Percentiles rank a stretch among this genome's conserved stretches.
Conservation (phyloP, 164 flowering plant species). For the Malania oleifera region DNA sequence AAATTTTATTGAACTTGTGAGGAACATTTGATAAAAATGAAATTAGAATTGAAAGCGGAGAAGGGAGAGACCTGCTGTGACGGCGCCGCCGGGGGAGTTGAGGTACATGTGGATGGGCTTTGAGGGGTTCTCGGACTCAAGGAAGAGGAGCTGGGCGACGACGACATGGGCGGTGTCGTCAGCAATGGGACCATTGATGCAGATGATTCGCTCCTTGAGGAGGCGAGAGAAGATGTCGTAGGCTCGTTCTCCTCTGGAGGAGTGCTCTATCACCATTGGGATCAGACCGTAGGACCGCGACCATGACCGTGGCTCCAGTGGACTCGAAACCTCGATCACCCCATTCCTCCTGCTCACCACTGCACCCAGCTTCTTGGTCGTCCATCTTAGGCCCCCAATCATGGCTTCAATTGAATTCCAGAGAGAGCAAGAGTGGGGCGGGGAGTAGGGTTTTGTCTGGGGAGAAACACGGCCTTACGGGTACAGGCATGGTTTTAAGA, state of each 20-base stretch:
- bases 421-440: too few species aligned
- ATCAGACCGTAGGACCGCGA: constrained; percentile 39
- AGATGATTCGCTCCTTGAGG: constrained; percentile 87
- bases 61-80: constrained; percentile 71
- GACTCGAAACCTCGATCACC: too few species aligned
- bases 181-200: constrained; percentile 85
- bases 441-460: too few species aligned
- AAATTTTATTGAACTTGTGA: too few species aligned
- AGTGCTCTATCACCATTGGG: constrained; percentile 95
- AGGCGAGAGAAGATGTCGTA: constrained; percentile 97
- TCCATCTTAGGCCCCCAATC: too few species aligned
- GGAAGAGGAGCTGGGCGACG: constrained; percentile 91
- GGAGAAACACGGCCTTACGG: too few species aligned
- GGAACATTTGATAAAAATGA: too few species aligned
- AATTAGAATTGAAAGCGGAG: too few species aligned
- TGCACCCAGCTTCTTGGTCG: too few species aligned
- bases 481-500: too few species aligned
- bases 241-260: constrained; percentile 86
- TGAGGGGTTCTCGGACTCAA: constrained; percentile 91
- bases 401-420: too few species aligned
- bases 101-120: constrained; percentile 89
- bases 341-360: too few species aligned
- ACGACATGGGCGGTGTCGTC: constrained; percentile 94
- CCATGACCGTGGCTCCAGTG: background rate
- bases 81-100: constrained; percentile 94